A percentile compares a stretch with the other conserved stretches of the same genome.
Evolutionary conservation across 1,284 basidiomycete species (phyloP).

Genomic region (Fomitopsis betulina): DNA sequence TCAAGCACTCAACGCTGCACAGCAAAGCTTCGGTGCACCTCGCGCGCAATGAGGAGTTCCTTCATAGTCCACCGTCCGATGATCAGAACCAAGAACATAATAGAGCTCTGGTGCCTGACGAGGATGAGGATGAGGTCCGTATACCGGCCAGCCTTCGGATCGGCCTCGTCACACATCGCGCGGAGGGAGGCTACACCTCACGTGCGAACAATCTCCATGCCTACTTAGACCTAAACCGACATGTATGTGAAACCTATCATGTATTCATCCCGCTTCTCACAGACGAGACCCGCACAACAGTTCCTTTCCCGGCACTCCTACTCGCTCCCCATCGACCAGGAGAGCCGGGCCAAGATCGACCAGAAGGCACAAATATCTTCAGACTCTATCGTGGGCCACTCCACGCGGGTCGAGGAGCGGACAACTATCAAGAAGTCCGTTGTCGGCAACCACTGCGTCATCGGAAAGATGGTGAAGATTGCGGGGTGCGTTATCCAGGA

Average conservation of each 20-base stretch:
- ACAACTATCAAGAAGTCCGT: constrained; percentile 86
- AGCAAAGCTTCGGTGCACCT: constrained; percentile 9
- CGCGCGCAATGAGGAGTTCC: constrained; percentile 6
- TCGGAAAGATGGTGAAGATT: constrained; percentile 85
- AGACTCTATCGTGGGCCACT: constrained; percentile 82
- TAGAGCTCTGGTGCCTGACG: constrained; percentile 38
- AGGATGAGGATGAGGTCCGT: constrained; percentile 33
- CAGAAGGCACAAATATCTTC: constrained; percentile 80
- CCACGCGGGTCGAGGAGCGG: constrained; percentile 80
- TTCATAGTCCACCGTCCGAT: constrained; percentile 7
- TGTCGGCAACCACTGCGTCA: constrained; percentile 84
- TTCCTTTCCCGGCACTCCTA: constrained; percentile 49
- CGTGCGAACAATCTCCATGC: constrained; percentile 82
- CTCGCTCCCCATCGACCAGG: constrained; percentile 52
- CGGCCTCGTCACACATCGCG: constrained; percentile 55
- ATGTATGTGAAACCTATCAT: constrained; percentile 39
- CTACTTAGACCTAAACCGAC: constrained; percentile 82
- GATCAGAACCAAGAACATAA: constrained; percentile 14
- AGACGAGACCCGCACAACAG: constrained; percentile 28
- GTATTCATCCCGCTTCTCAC: neutral
- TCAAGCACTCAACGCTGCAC: constrained; percentile 57
- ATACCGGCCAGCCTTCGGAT: constrained; percentile 49
- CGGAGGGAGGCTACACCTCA: constrained; percentile 56
- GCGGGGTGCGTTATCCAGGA: constrained; percentile 88
- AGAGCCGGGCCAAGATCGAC: constrained; percentile 64